These are phyloP conservation scores for Hirsutella rhossiliensis DNA, from an alignment of 2,329 filamentous ascomycete genomes.

Conservation along the genomic window DNA sequence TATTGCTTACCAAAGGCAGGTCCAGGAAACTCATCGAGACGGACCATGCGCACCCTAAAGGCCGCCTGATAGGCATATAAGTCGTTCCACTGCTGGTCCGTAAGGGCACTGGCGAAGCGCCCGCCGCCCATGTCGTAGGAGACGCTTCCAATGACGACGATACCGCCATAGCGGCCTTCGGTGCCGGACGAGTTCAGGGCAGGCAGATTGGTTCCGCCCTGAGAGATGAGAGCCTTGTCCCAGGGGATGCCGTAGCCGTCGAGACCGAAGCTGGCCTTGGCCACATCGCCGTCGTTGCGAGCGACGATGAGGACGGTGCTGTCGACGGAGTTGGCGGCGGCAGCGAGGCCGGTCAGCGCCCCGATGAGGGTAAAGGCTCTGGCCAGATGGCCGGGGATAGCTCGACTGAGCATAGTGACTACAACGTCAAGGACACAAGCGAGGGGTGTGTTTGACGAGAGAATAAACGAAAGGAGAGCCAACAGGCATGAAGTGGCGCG, in stretches of 20 bases:
- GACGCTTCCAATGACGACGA: conserved; percentile 41
- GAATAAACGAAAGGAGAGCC: no score
- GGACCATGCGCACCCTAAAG: conserved; percentile 49
- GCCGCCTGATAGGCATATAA: conserved; percentile 44
- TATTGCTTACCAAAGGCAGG: conserved; percentile 30
- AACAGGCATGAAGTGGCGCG: no score
- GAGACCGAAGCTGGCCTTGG: conserved; percentile 38
- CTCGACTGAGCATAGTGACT: neutral
- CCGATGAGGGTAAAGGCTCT: neutral
- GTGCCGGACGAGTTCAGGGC: conserved; percentile 33
- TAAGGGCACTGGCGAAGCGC: conserved; percentile 39
- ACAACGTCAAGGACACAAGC: no score
- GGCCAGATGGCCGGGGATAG: neutral
- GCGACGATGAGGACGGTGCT: conserved; percentile 45
- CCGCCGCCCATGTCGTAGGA: conserved; percentile 35
- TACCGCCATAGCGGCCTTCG: conserved; percentile 46
- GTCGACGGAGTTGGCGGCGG: conserved; percentile 13
- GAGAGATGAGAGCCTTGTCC: conserved; percentile 40
- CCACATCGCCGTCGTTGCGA: conserved; percentile 34
- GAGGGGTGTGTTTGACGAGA: no score
- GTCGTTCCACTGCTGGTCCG: conserved; percentile 39
- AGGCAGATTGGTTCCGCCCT: conserved; percentile 37
- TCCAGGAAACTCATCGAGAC: conserved; percentile 43
- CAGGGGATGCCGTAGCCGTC: conserved; percentile 50
- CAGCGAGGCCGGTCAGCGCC: neutral